Evolutionary conservation across 176 grass and related monocot species (phyloP).

Genomic region (Zea luxurians): DNA sequence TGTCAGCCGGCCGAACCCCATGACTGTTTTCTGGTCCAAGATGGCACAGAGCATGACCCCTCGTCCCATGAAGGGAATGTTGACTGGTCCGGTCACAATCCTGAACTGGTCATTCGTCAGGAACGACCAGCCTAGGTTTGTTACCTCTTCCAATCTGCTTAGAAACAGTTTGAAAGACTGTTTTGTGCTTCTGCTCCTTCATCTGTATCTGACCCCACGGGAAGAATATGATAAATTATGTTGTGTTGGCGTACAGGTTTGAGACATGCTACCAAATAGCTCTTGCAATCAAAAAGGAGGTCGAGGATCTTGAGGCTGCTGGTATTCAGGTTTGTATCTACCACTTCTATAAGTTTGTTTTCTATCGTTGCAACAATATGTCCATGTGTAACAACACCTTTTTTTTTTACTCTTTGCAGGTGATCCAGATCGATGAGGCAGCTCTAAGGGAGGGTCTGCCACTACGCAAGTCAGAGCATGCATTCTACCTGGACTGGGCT

Average conservation of each 20-base stretch:
- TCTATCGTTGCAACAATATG: background rate
- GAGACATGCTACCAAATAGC: conserved; percentile 99
- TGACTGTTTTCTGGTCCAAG: conserved; percentile 96
- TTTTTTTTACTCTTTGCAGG: conserved; percentile 48
- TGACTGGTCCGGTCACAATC: conserved; percentile 95
- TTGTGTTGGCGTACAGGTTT: conserved; percentile 48
- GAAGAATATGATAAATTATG: conserved; percentile 4
- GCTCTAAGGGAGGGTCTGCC: conserved; percentile 91
- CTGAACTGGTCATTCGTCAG: conserved; percentile 99
- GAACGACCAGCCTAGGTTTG: conserved; percentile 91
- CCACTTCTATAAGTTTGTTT: conserved; percentile 6
- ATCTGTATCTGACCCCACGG: background rate
- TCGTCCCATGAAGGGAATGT: conserved; percentile 99
- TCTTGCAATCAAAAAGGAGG: conserved; percentile 95
- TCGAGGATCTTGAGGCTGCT: conserved; percentile 83
- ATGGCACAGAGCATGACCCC: conserved; percentile 89
- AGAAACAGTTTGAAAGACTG: background rate
- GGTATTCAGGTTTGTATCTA: conserved; percentile 73
- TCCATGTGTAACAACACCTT: conserved; percentile 10
- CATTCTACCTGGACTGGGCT: conserved; percentile 93
- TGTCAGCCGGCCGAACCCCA: conserved; percentile 85
- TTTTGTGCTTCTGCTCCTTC: conserved; percentile 34
- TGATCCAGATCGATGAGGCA: conserved; percentile 97
- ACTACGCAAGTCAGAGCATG: conserved; percentile 81
- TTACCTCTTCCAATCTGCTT: conserved; percentile 28